Conservation (phyloP, 1,139 yeast species). For the Dujonia santamariae region DNA sequence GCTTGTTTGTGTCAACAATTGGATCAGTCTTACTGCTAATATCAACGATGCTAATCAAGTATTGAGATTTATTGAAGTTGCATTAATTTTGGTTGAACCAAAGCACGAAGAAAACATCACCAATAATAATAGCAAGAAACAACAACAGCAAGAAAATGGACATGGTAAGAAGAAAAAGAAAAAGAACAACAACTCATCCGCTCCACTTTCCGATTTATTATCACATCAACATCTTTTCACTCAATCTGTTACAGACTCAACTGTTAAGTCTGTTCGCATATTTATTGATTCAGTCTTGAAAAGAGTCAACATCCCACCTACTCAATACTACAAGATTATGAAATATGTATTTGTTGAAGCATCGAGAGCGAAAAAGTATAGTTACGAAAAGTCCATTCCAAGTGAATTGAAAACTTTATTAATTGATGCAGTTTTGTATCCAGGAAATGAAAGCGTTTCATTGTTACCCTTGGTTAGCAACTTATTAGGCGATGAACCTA, state of each 20-base stretch:
- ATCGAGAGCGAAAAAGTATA: slow-evolving; percentile 26
- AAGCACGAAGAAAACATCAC: slow-evolving; percentile 14
- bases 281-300: slow-evolving; percentile 51
- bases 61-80: slow-evolving; percentile 44
- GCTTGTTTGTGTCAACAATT: slow-evolving; percentile 25
- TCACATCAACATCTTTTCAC: slow-evolving; percentile 64
- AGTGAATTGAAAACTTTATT: slow-evolving; percentile 38
- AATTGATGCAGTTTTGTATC: slow-evolving; percentile 56
- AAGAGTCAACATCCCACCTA: slow-evolving; percentile 55
- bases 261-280: slow-evolving; percentile 36
- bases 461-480: slow-evolving; percentile 69
- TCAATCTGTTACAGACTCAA: slow-evolving; percentile 33
- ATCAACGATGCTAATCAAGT: slow-evolving; percentile 38
- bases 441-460: slow-evolving; percentile 61
- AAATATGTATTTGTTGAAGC: slow-evolving; percentile 54
- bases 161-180: slow-evolving; percentile 19
- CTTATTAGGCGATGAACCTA: slow-evolving; percentile 39
- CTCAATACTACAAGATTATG: slow-evolving; percentile 60
- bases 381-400: slow-evolving; percentile 25
- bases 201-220: slow-evolving; percentile 65
- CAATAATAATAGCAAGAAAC: slow-evolving; percentile 16
- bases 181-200: slow-evolving; percentile 39
- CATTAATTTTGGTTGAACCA: slow-evolving; percentile 44
- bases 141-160: slow-evolving; percentile 3
- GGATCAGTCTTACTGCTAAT: slow-evolving; percentile 28